Evolutionary conservation across 495 filamentous ascomycete genomes (phyloP).

Genomic region (Aspergillus ostianus): DNA sequence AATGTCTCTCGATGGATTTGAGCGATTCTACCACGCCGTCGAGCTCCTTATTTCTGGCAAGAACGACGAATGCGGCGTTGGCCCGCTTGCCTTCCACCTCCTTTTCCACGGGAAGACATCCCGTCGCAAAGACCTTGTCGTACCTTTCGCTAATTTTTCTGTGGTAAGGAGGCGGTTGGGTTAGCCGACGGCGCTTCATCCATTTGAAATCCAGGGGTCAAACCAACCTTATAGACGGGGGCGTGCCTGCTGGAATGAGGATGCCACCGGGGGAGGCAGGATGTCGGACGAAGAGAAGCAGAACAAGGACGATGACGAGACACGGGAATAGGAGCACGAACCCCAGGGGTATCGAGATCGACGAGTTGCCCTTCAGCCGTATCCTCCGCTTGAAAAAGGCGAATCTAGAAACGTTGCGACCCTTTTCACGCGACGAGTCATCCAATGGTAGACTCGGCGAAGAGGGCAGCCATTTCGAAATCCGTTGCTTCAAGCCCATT

Average conservation of each 20-base stretch:
- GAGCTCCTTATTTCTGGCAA: constrained; percentile 94
- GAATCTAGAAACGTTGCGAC: constrained; percentile 56
- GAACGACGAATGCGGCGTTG: constrained; percentile 93
- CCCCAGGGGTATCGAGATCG: constrained; percentile 89
- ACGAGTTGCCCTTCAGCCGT: constrained; percentile 90
- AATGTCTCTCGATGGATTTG: constrained; percentile 97
- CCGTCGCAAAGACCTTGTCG: constrained; percentile 93
- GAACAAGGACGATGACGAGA: constrained; percentile 86
- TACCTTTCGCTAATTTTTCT: constrained; percentile 97
- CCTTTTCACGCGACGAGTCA: constrained; percentile 55
- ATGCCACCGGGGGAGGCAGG: constrained; percentile 78
- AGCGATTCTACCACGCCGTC: constrained; percentile 94
- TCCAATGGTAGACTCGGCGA: constrained; percentile 59
- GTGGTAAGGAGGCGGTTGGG: constrained; percentile 11
- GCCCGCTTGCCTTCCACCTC: constrained; percentile 66
- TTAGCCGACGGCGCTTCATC: constrained; percentile 9
- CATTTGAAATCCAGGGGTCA: not conserved
- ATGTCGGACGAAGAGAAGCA: constrained; percentile 87
- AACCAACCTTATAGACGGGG: constrained; percentile 85
- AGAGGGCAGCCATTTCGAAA: constrained; percentile 63
- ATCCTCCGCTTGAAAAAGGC: constrained; percentile 87
- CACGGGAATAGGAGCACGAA: constrained; percentile 91
- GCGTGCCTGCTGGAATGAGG: constrained; percentile 84
- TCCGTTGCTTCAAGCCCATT: constrained; percentile 65
- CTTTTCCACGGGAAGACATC: constrained; percentile 67